These are phyloP conservation scores for Porodaedalea pini DNA, from an alignment of 1,284 basidiomycete genomes.

Conservation along the genomic window DNA sequence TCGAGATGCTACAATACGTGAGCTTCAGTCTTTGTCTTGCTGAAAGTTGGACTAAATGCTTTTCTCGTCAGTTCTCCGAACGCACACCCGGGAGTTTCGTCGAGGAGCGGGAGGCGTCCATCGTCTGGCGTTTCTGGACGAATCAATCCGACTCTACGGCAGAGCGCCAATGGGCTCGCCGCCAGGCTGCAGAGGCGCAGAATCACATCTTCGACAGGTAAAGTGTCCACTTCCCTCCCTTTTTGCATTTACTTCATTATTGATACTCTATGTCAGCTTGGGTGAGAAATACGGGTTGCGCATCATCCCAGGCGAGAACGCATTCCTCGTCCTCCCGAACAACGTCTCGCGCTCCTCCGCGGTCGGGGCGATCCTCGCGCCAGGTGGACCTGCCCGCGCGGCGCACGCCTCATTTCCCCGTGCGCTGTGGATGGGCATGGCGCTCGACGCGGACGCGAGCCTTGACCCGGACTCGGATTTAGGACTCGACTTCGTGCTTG, in stretches of 20 bases:
- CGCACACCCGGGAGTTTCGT: constrained; percentile 83
- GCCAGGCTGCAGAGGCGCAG: constrained; percentile 86
- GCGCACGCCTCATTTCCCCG: constrained; percentile 32
- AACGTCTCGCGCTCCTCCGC: constrained; percentile 80
- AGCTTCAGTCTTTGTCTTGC: constrained; percentile 29
- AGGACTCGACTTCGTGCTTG: constrained; percentile 62
- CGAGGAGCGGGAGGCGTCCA: constrained; percentile 79
- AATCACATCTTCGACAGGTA: constrained; percentile 84
- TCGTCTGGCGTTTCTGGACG: constrained; percentile 83
- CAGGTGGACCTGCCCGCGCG: constrained; percentile 58
- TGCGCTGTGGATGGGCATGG: constrained; percentile 21
- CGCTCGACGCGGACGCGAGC: constrained; percentile 38
- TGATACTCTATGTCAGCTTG: constrained; percentile 41
- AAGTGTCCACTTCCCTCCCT: constrained; percentile 20
- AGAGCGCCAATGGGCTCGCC: constrained; percentile 70
- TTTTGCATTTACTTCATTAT: background rate
- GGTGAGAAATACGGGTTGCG: constrained; percentile 78
- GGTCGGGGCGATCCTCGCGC: constrained; percentile 70
- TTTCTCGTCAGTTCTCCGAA: constrained; percentile 67
- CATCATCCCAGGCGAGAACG: constrained; percentile 73
- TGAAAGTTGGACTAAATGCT: background rate
- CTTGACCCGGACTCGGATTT: constrained; percentile 34
- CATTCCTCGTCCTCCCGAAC: constrained; percentile 81
- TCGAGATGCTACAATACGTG: constrained; percentile 81
- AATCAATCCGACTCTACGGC: constrained; percentile 39